These are phyloP conservation scores for Rhizopogon sp. DNA, from an alignment of 768 basidiomycete genomes.

Conservation along the genomic window DNA sequence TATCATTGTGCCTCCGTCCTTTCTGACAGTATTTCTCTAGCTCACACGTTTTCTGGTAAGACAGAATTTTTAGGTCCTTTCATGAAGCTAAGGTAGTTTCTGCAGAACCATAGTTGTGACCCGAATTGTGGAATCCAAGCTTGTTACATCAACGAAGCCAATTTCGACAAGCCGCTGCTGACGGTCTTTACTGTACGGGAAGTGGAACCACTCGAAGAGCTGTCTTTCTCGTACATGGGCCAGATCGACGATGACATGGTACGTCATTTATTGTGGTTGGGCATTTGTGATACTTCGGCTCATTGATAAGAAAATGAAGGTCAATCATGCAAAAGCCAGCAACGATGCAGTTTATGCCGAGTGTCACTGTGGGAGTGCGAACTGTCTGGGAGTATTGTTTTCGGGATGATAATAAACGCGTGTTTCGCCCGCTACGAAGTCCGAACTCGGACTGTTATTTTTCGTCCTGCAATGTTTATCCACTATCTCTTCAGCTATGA, in stretches of 20 bases:
- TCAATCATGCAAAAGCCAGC: constrained; percentile 2
- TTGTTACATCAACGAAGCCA: constrained; percentile 74
- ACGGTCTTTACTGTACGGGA: constrained; percentile 63
- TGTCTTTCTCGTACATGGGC: constrained; percentile 75
- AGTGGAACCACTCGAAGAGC: constrained; percentile 61
- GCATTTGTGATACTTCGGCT: not conserved
- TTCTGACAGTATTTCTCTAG: constrained; percentile 32
- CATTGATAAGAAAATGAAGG: constrained; percentile 3
- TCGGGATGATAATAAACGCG: constrained; percentile 10
- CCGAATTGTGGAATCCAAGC: constrained; percentile 75
- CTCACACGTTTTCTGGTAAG: constrained; percentile 87
- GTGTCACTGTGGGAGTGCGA: constrained; percentile 48
- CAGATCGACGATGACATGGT: constrained; percentile 34
- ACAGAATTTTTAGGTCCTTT: constrained; percentile 4
- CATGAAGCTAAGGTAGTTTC: not conserved
- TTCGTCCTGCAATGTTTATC: not conserved
- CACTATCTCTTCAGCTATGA: not conserved
- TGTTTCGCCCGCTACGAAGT: not conserved
- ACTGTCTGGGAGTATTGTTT: constrained; percentile 41
- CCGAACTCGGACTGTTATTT: too few species aligned
- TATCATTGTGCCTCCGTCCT: not conserved
- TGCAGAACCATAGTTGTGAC: constrained; percentile 87
- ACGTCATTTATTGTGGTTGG: too few species aligned
- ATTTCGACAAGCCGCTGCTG: constrained; percentile 64
- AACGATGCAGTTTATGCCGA: constrained; percentile 41